Base-by-base conservation (phyloP, 2,329 filamentous ascomycete species). In the Zymoseptoria pseudotritici region DNA sequence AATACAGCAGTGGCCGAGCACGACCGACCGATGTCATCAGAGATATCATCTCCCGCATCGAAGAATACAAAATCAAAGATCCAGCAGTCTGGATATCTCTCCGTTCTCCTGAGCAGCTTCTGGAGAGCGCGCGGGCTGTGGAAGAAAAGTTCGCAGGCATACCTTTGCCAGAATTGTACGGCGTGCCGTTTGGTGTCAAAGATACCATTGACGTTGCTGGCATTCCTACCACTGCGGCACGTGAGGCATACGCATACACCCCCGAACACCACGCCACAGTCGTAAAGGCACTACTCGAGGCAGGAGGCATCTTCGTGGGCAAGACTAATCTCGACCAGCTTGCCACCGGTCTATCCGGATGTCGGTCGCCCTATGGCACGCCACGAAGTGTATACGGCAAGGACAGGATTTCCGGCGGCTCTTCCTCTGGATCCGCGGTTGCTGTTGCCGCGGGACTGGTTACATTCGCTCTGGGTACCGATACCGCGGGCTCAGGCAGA, bases 241-340 rank as follows among this genome's bases (percentile, higher is more conserved):
- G 82, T 59, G 77, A 78, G 22, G 70, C 72, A n/a, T 78, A 80
- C 42, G 71, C 79, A 2, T 81, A 81, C 65, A 74, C 74, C 50
- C 82, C 78, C 13, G 67, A 69, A 3, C 67, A 67, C 4, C 82
- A 83, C 63, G 80, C 82, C 0, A 75, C 79, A 0, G 76, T 82
- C 0, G 80, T 86, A 6, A 69, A 73, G 1, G 81, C 78, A 4
- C 69, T 85, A 10, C 76, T 78, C 13, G 66, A 71, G 2, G 79
- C 80, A 4, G 83, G 83, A 2, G 83, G 80, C 1, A 74, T 86
- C 4, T 81, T 86, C 54, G 74, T 86, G 2, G 83, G 82, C 36
- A 86, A 86, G 67, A 77, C 80, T 0, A 86, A 85, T 62, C 76
- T 86, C 57, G 84, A 87, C 67, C 83, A 86, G 69, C 76, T 86